Evolutionary conservation across 306 rosid genomes (phyloP), one percentile per base, ranked within the genome.

Genomic region (Pyrus bretschneideri): DNA sequence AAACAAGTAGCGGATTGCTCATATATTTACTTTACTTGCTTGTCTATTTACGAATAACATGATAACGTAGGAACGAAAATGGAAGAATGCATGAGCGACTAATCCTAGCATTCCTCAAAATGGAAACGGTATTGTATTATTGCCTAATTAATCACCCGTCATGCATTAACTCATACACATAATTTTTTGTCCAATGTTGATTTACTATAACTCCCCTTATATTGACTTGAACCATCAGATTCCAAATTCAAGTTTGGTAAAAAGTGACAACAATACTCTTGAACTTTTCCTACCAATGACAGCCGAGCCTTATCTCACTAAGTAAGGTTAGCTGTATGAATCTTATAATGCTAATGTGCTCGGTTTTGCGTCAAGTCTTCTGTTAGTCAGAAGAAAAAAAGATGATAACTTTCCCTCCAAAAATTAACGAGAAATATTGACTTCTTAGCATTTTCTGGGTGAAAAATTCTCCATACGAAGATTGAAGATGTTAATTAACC

Each of bases 1-100:
- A 78, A 82, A 15, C 17, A 69, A 69, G 45, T 75, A 15, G 55
- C 55, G 19, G 44, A 78, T 54, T 67, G 40, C 68, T 69, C 42
- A 71, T 49, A 0, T 5, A 25, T 51, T 5, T 13, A 60, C 19
- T 11, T 64, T 2, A 2, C 18, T 13, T 68, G 30, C 73, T 70
- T 58, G 54, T 30, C 3, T 17, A 21, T 25, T 27, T 67, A 18
- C 9, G 21, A 33, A 40, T 51, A 58, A 6, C 66, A 59, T 83
- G 42, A 59, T 57, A 63, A 68, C 19, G 76, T 67, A 71, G 71
- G 81, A 57, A 57, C 35, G 33, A 52, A 69, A 19, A 62, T 21
- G 62, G 6, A 58, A 58, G 62, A 57, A 57, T 57, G 25, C 11
- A 25, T 57, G 62, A 11, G 14, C 62, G 11, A n/a, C 62, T n/a